Conservation (phyloP, 148 eudicot species). For the Talinum fruticosum region DNA sequence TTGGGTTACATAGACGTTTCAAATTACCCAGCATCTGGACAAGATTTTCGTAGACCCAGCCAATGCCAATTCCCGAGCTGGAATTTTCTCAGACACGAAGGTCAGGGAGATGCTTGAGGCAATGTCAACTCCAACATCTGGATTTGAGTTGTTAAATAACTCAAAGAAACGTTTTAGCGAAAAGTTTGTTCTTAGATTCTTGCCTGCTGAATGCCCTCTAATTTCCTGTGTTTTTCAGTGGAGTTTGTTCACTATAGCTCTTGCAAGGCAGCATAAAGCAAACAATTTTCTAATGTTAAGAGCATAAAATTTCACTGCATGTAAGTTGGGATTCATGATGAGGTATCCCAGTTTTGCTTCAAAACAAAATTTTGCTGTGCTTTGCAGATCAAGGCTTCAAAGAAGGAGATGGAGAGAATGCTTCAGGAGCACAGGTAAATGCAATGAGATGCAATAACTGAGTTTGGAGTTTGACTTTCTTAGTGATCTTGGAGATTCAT, state of each 20-base stretch:
- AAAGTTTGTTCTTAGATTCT: not conserved
- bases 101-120: not conserved
- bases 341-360: not conserved
- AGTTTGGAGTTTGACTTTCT: not conserved
- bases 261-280: not conserved
- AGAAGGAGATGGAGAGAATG: conserved; percentile 77
- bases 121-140: too few species aligned
- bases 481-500: not conserved
- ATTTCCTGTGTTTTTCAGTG: not conserved
- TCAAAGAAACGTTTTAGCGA: too few species aligned
- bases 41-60: not conserved
- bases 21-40: not conserved
- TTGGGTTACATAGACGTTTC: not conserved
- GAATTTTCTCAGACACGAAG: not conserved
- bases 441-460: not conserved
- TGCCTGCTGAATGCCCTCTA: not conserved
- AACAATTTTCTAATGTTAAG: not conserved
- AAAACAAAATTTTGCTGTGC: not conserved
- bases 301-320: not conserved
- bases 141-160: too few species aligned
- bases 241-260: not conserved
- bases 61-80: not conserved
- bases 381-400: conserved; percentile 74
- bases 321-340: not conserved
- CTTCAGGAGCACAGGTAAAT: conserved; percentile 71